A percentile compares a stretch with the other conserved stretches of the same genome.
phyloP scores from a whole-genome alignment of 2,329 filamentous ascomycete genomes.

The Pestalotiopsis sp. region DNA sequence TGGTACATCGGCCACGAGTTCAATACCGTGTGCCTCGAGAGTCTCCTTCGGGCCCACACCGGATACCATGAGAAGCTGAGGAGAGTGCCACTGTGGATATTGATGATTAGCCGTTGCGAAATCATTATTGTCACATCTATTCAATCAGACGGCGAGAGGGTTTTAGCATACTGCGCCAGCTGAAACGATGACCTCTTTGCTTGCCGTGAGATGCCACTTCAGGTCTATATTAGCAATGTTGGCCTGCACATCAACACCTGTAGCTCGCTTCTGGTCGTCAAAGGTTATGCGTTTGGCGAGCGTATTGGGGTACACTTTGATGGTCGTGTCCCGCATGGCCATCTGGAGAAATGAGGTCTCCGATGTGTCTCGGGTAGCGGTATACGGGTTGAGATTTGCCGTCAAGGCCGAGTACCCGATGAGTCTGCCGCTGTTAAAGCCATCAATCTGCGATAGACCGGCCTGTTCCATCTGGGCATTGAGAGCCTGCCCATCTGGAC shows the following conservation, averaged over 20 bases:
- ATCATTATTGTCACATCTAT: no score
- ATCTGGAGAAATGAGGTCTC: neutral
- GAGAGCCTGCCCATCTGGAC: slow-evolving; percentile 38
- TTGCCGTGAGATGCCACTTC: slow-evolving; percentile 26
- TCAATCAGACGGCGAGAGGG: no score
- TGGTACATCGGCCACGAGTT: slow-evolving; percentile 11
- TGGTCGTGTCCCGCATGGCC: neutral
- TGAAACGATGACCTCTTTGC: slow-evolving; percentile 41
- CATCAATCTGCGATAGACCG: slow-evolving; percentile 38
- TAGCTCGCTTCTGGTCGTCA: slow-evolving; percentile 34
- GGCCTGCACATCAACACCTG: slow-evolving; percentile 25
- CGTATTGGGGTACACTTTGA: slow-evolving; percentile 29
- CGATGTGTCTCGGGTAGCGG: neutral
- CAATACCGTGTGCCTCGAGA: slow-evolving; percentile 5
- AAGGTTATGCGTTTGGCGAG: slow-evolving; percentile 49
- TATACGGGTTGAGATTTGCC: slow-evolving; percentile 29
- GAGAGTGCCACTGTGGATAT: slow-evolving; percentile 6
- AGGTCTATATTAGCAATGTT: slow-evolving; percentile 3
- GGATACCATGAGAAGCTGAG: slow-evolving; percentile 8
- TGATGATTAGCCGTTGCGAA: no score
- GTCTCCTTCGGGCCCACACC: slow-evolving; percentile 34
- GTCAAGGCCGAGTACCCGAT: slow-evolving; percentile 36
- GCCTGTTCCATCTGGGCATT: slow-evolving; percentile 25
- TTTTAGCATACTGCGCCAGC: slow-evolving; percentile 27
- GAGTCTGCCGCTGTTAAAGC: slow-evolving; percentile 44